A percentile compares a stretch with the other conserved stretches of the same genome.
Conservation (phyloP, 2,329 filamentous ascomycete genomes). For the Alternaria conjuncta region DNA sequence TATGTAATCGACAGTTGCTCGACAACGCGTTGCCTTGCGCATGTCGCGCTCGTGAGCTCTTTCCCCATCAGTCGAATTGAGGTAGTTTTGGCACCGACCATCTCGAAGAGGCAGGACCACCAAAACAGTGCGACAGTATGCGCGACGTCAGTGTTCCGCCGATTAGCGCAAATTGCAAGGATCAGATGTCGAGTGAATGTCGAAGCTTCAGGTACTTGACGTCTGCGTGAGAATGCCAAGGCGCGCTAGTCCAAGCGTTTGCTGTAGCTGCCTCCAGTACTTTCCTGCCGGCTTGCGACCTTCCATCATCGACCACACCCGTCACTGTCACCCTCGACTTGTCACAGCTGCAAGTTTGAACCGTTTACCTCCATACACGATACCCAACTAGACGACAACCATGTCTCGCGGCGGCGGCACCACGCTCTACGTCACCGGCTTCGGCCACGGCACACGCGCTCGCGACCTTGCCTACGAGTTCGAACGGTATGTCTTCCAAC, state of each 20-base stretch:
- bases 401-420: conserved; percentile 94
- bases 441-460: conserved; percentile 97
- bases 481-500: conserved; percentile 89
- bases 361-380: conserved; percentile 9
- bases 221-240: conserved; percentile 12
- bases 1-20: background rate
- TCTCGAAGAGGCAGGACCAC: background rate
- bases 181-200: background rate
- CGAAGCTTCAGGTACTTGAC: background rate
- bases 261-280: conserved; percentile 12
- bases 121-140: background rate
- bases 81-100: background rate
- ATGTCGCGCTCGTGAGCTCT: background rate
- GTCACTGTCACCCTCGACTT: conserved; percentile 14
- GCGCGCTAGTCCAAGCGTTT: conserved; percentile 15
- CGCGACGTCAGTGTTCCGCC: background rate
- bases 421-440: conserved; percentile 98
- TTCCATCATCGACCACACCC: conserved; percentile 22
- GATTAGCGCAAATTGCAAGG: background rate
- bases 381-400: conserved; percentile 26
- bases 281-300: conserved; percentile 14
- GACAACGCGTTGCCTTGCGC: background rate
- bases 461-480: conserved; percentile 99
- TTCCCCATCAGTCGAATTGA: background rate
- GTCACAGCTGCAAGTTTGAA: conserved; percentile 17